Evolutionary conservation across 352 stramenopile genomes (phyloP), one percentile per base, ranked within the genome.

Genomic region (Globisporangium heterothallicum): DNA sequence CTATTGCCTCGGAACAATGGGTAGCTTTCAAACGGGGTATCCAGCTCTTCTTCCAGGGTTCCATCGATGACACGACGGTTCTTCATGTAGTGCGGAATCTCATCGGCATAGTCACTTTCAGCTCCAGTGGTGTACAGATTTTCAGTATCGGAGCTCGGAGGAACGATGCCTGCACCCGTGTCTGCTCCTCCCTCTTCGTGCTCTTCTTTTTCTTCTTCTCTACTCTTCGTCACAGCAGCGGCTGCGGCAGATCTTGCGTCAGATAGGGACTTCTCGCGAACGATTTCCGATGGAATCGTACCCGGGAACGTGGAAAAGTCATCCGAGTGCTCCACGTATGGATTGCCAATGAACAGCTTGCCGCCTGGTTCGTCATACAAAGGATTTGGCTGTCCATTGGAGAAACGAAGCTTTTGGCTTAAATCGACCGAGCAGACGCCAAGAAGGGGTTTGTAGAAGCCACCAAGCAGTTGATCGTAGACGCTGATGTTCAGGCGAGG

Each of bases 21-120:
- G 42, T 84, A 96, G 5, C 70, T 86, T 61, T 95, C 84, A 42
- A 96, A 96, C 12, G 86, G 84, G 34, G 84, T 82, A 21, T 72
- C 53, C 1, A 95, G 63, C 24, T 77, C 62, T 13, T 84, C 74
- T 72, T 95, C 83, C 21, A 93, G 54, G 16, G 74, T 69, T 7
- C 67, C 64, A 30, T 74, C 61, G 30, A 88, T 53, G 12, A 76
- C 51, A 4, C 71, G 59, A 18, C 78, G 76, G 40, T 87, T 64
- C n/a, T 71, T 63, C 55, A 91, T 71, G 61, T 93, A 88, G 52
- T 78, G 65, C 22, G 74, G 76, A 3, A 75, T 45, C n/a, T 88
- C 77, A 12, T 88, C 77, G 8, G 85, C 68, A n/a, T 80, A 72
- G n/a, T 77, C 59, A 10, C 74, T 59, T 25, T 71, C 64, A 1